A percentile compares a stretch with the other conserved stretches of the same genome.
Conservation (phyloP, 371 early-diverging fungal species). For the Mortierella sp. region DNA sequence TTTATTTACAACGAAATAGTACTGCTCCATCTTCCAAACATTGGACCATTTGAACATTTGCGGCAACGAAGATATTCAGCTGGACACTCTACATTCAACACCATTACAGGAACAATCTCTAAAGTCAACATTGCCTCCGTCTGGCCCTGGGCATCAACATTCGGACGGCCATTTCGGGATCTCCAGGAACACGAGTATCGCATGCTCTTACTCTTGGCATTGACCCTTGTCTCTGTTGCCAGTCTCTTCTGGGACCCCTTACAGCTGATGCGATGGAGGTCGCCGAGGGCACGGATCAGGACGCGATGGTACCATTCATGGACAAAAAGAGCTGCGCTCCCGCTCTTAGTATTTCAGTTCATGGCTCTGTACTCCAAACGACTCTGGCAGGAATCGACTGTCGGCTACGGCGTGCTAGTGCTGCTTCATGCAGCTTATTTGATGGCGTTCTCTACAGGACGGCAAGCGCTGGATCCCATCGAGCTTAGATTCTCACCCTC, state of each 20-base stretch:
- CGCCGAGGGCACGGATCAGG: constrained; percentile 30
- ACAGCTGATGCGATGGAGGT: constrained; percentile 18
- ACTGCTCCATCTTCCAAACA: constrained; percentile 1
- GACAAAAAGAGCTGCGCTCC: constrained; percentile 3
- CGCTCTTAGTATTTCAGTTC: constrained; percentile 18
- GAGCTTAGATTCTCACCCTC: constrained; percentile 19
- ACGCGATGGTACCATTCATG: constrained; percentile 24
- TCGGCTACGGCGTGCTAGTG: not conserved
- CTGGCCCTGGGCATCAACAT: constrained; percentile 23
- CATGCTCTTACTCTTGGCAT: not conserved
- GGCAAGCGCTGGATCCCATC: constrained; percentile 23
- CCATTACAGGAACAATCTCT: not conserved
- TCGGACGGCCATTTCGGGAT: constrained; percentile 1
- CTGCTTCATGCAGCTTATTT: constrained; percentile 17
- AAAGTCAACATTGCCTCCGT: constrained; percentile 8
- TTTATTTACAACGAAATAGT: not conserved
- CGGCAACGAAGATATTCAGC: not conserved
- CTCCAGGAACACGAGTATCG: constrained; percentile 17
- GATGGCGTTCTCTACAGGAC: constrained; percentile 16
- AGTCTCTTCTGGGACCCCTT: constrained; percentile 45
- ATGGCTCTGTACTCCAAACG: not conserved
- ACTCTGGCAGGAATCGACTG: not conserved
- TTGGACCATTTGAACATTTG: constrained; percentile 1
- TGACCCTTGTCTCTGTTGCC: constrained; percentile 13
- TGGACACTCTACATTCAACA: constrained; percentile 2